Evolutionary conservation across 2,329 filamentous ascomycete species (phyloP), one percentile per base, ranked within the genome.

Genomic region (Stachybotrys chartarum): DNA sequence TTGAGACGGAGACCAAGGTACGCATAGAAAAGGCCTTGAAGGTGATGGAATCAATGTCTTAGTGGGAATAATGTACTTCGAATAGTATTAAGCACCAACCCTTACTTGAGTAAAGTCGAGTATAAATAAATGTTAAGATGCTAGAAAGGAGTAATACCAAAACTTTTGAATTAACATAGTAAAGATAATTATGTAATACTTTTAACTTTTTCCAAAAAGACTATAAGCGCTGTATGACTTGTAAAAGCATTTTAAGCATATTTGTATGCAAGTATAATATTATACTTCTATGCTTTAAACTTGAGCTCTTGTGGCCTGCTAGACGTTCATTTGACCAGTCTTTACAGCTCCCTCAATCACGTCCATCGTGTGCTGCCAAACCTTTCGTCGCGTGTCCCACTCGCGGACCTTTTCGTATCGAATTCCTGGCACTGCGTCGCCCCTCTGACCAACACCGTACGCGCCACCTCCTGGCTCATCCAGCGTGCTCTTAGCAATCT

Each of bases 301-400:
- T 24, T 24, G 24, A 24, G 24, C 24, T 24, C 24, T 24, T 24
- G 24, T 24, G 4, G 24, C 24, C 24, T 4, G 24, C 24, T 24
- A 24, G 24, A 24, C 24, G 24, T 42, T 42, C 35, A 14, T 14
- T 14, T 14, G 35, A 2, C 35, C 35, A 42, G 35, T 3, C 14
- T 42, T 42, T 42, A 42, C 35, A 14, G 35, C 35, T 42, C 42
- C n/a, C 30, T 56, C 53, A 54, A 58, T 42, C 7, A 35, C 42
- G 6, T 56, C 44, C 54, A 56, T 54, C 8, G 56, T 58, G 35
- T 58, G 54, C 17, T 58, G 39, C 56, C 56, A 58, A 18, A 56
- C 30, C 31, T 52, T 51, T 24, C 54, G 39, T 30, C 51, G 48
- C 17, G 50, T 42, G 24, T 51, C 56, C 5, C 52, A 32, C 30